Conservation (phyloP, 768 basidiomycete species). For the Amanita jacksonii region DNA sequence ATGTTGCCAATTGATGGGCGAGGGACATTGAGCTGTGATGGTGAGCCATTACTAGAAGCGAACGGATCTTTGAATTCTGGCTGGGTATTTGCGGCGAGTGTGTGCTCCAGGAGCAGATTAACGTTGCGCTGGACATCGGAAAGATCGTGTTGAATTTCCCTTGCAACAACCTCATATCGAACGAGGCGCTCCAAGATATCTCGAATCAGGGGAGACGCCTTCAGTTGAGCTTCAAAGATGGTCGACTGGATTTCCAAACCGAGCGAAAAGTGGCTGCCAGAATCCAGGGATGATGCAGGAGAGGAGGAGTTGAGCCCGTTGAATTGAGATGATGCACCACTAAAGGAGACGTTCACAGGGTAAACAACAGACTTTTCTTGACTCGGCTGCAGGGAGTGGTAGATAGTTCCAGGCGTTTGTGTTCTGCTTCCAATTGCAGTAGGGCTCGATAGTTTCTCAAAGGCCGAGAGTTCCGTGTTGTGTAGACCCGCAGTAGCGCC, state of each 20-base stretch:
- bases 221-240: conserved; percentile 66
- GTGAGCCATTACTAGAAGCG: conserved; percentile 33
- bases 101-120: conserved; percentile 63
- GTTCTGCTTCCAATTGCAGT: conserved; percentile 9
- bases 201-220: conserved; percentile 62
- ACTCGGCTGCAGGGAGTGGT: conserved; percentile 29
- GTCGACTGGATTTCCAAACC: conserved; percentile 34
- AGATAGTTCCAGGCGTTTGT: conserved; percentile 20
- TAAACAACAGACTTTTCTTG: conserved; percentile 36
- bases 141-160: conserved; percentile 68
- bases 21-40: conserved; percentile 30
- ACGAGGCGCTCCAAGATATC: conserved; percentile 69
- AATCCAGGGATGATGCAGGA: conserved; percentile 72
- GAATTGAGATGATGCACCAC: conserved; percentile 32
- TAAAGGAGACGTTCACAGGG: conserved; percentile 29
- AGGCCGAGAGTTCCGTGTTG: conserved; percentile 42
- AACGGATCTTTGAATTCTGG: conserved; percentile 86
- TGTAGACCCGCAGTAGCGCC: conserved; percentile 31
- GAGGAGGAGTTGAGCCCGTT: conserved; percentile 53
- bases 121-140: conserved; percentile 71
- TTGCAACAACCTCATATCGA: conserved; percentile 58
- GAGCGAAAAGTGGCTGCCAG: conserved; percentile 52
- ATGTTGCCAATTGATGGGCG: conserved; percentile 62
- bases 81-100: conserved; percentile 34
- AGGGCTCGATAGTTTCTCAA: conserved; percentile 26